phyloP scores from a whole-genome alignment of 805 yeast species.

The Metschnikowia cubensis region DNA sequence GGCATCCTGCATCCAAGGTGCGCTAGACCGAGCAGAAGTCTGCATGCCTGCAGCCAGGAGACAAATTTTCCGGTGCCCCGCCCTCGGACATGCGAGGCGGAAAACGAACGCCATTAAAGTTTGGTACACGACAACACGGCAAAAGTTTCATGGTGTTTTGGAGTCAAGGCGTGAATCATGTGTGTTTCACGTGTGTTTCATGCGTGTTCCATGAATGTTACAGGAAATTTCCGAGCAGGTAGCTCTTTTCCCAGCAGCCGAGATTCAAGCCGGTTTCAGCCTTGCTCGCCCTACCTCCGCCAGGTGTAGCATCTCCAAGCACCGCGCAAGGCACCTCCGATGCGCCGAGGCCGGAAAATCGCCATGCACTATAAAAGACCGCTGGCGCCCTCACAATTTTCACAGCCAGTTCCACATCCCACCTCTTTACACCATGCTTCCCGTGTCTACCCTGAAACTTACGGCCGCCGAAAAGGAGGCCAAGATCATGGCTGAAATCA shows the following conservation, averaged over 20 bases:
- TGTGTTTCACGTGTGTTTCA: too few species aligned
- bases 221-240: background rate
- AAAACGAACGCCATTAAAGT: background rate
- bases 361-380: background rate
- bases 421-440: conserved; percentile 6
- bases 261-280: background rate
- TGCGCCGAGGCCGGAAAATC: conserved; percentile 2
- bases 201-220: background rate
- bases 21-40: background rate
- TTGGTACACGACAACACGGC: background rate
- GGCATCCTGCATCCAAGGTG: background rate
- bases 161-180: too few species aligned
- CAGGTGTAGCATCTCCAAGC: background rate
- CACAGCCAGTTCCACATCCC: background rate
- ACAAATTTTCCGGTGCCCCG: conserved; percentile 6
- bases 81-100: conserved; percentile 3
- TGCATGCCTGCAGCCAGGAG: conserved; percentile 3
- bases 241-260: too few species aligned
- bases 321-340: background rate
- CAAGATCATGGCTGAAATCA: conserved; percentile 42
- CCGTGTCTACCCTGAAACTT: conserved; percentile 7
- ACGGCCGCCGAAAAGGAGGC: conserved; percentile 44
- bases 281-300: background rate
- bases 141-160: too few species aligned
- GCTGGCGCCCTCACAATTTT: background rate